These are phyloP conservation scores for Rhododendron molle DNA, from an alignment of 148 eudicot species.

Conservation along the genomic window DNA sequence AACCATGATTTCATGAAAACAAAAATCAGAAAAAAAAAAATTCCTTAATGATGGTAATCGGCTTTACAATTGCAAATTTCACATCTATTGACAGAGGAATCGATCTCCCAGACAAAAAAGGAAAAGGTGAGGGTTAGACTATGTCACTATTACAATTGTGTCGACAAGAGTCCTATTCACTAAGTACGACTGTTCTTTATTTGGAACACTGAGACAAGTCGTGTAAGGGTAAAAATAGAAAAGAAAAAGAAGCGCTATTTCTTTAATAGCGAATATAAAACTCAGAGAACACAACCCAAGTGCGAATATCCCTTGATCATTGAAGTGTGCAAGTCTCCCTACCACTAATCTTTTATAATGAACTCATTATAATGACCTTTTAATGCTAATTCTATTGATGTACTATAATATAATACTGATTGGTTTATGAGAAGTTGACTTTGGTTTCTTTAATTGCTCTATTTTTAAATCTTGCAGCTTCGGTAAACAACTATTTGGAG, in stretches of 20 bases:
- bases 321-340: constrained; percentile 1
- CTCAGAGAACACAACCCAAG: background rate
- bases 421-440: constrained; percentile 22
- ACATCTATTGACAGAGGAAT: background rate
- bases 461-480: constrained; percentile 2
- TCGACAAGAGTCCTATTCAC: background rate
- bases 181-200: too few relatives aligned
- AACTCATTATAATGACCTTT: constrained; percentile 4
- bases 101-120: background rate
- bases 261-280: background rate
- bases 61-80: background rate
- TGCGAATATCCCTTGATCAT: background rate
- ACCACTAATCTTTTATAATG: constrained; percentile 1
- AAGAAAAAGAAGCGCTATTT: background rate
- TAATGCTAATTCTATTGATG: background rate
- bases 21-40: too few relatives aligned
- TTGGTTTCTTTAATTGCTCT: constrained; percentile 2
- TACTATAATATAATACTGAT: constrained; percentile 1
- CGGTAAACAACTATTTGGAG: constrained; percentile 8
- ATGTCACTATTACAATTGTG: background rate
- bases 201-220: background rate
- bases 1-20: background rate
- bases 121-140: background rate
- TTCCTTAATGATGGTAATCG: background rate
- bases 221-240: background rate